Evolutionary conservation across 1,139 yeast genomes (phyloP).

Genomic region (Neolecta irregularis): DNA sequence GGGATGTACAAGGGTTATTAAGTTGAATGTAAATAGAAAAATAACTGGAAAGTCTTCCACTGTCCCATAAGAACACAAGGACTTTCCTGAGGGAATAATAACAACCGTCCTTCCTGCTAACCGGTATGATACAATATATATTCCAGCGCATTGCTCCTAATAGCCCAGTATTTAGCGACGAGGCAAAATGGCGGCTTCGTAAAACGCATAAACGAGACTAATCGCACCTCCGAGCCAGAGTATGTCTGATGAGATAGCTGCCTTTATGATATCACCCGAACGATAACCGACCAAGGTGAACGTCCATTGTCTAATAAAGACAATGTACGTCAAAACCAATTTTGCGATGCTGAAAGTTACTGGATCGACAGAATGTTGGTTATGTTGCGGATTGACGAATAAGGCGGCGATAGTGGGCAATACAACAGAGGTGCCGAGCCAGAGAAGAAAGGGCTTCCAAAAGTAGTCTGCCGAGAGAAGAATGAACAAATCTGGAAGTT

Average conservation of each 20-base stretch:
- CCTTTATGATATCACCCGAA: slow-evolving; percentile 3
- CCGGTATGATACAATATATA: neutral
- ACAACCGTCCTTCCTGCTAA: neutral
- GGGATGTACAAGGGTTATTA: too few relatives aligned
- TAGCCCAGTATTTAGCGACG: too few relatives aligned
- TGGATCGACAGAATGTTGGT: slow-evolving; percentile 8
- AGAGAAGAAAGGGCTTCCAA: slow-evolving; percentile 10
- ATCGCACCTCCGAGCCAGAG: slow-evolving; percentile 8
- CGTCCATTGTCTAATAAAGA: slow-evolving; percentile 8
- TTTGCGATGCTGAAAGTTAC: slow-evolving; percentile 11
- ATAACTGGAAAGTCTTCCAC: slow-evolving; percentile 4
- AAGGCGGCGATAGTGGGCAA: slow-evolving; percentile 8
- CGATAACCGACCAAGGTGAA: slow-evolving; percentile 6
- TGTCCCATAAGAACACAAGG: slow-evolving; percentile 9
- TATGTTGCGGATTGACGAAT: slow-evolving; percentile 9
- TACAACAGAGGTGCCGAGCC: slow-evolving; percentile 8
- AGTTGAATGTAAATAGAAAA: slow-evolving; percentile 4
- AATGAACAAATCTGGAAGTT: slow-evolving; percentile 10
- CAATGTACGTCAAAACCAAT: slow-evolving; percentile 9
- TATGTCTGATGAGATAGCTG: slow-evolving; percentile 5
- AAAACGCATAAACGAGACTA: slow-evolving; percentile 10
- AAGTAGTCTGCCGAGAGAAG: slow-evolving; percentile 9
- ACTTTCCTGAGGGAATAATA: slow-evolving; percentile 1
- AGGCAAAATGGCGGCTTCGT: slow-evolving; percentile 10
- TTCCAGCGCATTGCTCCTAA: too few relatives aligned